Conservation (phyloP, 495 filamentous ascomycete species). For the Chaetomium fimeti region DNA sequence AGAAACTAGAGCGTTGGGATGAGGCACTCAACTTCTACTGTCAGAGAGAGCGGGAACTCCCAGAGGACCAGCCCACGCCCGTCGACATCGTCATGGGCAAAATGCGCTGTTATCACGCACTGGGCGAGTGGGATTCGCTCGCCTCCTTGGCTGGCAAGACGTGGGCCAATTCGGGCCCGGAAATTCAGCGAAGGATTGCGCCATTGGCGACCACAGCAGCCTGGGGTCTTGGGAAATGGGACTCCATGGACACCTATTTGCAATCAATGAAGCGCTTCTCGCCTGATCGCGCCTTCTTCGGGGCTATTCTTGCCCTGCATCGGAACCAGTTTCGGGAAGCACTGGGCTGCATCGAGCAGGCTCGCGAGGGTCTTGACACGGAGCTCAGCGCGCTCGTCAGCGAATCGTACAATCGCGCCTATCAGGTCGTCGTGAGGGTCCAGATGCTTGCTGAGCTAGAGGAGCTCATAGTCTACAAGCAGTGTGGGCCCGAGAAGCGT, state of each 20-base stretch:
- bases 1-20: conserved; percentile 97
- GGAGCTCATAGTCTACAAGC: conserved; percentile 97
- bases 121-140: conserved; percentile 94
- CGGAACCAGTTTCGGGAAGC: conserved; percentile 93
- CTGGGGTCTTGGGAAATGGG: conserved; percentile 97
- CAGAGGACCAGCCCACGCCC: conserved; percentile 57
- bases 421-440: conserved; percentile 90
- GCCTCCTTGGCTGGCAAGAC: conserved; percentile 86
- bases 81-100: conserved; percentile 98
- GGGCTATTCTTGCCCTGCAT: conserved; percentile 88
- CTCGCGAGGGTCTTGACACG: conserved; percentile 88
- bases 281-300: conserved; percentile 95
- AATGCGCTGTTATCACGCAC: conserved; percentile 96
- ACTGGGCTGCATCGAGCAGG: conserved; percentile 78
- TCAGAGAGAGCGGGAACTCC: conserved; percentile 67
- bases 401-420: conserved; percentile 95
- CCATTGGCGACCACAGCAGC: conserved; percentile 91
- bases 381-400: conserved; percentile 92
- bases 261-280: conserved; percentile 89
- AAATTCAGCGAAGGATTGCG: conserved; percentile 83
- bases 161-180: conserved; percentile 80
- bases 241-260: conserved; percentile 95
- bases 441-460: conserved; percentile 99
- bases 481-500: conserved; percentile 82
- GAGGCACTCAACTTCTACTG: conserved; percentile 93